phyloP scores from a whole-genome alignment of 2,329 filamentous ascomycete species.

The Botrytis byssoidea region DNA sequence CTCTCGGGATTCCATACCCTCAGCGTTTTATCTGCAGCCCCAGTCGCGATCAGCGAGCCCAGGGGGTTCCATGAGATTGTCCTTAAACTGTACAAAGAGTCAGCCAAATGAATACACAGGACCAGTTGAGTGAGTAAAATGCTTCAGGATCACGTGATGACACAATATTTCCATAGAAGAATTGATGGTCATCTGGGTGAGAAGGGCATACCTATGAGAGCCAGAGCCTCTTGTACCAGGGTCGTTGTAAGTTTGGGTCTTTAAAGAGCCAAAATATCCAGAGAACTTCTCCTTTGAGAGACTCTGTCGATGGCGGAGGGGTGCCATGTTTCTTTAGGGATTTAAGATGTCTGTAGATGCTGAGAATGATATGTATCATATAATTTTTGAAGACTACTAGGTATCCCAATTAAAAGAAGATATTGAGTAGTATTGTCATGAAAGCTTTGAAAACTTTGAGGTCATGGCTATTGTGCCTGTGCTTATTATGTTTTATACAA shows the following conservation, averaged over 20 bases:
- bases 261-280: constrained; percentile 62
- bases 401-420: neutral
- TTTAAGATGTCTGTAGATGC: neutral
- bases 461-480: neutral
- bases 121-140: neutral
- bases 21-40: constrained; percentile 66
- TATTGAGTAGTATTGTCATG: neutral
- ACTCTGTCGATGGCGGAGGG: constrained; percentile 48
- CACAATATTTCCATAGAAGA: neutral
- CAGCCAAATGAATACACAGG: neutral
- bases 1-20: constrained; percentile 82
- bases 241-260: constrained; percentile 70
- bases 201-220: constrained; percentile 53
- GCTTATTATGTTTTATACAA: neutral
- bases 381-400: neutral
- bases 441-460: neutral
- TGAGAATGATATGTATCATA: neutral
- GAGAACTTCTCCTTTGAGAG: constrained; percentile 71
- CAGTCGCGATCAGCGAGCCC: constrained; percentile 80
- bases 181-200: neutral
- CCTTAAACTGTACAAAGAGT: constrained; percentile 56
- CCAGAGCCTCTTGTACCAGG: constrained; percentile 52
- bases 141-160: neutral
- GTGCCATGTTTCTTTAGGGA: constrained; percentile 29
- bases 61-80: constrained; percentile 87